Evolutionary conservation across 192 early-diverging fungal species (phyloP), one percentile per base, ranked within the genome.

Genomic region (Coemansia sp.): DNA sequence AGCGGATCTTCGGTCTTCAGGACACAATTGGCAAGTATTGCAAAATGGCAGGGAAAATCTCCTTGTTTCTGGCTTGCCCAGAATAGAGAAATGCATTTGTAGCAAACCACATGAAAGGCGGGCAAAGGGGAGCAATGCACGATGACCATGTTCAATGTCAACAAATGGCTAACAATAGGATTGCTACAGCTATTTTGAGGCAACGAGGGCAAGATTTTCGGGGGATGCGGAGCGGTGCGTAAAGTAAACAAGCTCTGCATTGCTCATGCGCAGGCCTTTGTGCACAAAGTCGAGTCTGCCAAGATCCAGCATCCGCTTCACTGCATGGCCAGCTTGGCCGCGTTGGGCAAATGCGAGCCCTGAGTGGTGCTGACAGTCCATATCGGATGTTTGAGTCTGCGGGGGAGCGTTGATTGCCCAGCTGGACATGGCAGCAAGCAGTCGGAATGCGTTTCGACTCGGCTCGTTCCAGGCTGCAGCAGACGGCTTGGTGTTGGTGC

Each of bases 221-320:
- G 91, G 70, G 2, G 83, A 88, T 9, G 85, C 84, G 25, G 75
- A 65, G 50, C 74, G 58, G 31, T 81, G 83, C 17, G 85, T 85
- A 72, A 92, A 94, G 55, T 93, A 88, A 7, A 91, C 84, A n/a
- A 94, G 80, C 56, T 86, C 77, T 3, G 81, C 82, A 37, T 88
- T 33, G 22, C 31, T 69, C 60, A 89, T 87, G 0, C 90, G 87
- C 53, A 85, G 41, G 38, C 67, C 59, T 14, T 77, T 47, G 19
- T 64, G 55, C 31, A 94, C 62, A 30, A 80, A 89, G 14, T 67
- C 48, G 1, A 82, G 69, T 20, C 94, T 77, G 6, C 94, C 94
- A 44, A 79, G 65, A 57, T 96, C 92, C 40, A 94, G 38, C n/a
- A 93, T 61, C 17, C 92, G 81, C 64, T 96, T 96, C 54, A 87